Evolutionary conservation across 352 stramenopile genomes (phyloP).

Genomic region (Phytophthora pistaciae): DNA sequence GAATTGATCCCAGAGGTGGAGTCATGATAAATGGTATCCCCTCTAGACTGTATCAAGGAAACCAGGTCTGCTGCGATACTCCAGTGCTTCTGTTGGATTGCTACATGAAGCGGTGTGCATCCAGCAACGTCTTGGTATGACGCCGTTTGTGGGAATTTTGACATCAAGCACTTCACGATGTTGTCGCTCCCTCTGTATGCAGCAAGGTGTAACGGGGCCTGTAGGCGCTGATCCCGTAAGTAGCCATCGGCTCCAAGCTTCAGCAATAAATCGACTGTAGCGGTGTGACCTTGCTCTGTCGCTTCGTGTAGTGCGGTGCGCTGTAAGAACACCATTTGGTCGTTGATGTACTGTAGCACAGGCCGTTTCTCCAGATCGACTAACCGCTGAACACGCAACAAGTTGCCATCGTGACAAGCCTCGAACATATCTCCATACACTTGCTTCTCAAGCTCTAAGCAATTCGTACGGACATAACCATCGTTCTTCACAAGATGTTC

Average conservation of each 20-base stretch:
- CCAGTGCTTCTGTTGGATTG: slow-evolving; percentile 50
- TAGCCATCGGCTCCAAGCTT: slow-evolving; percentile 68
- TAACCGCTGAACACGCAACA: slow-evolving; percentile 60
- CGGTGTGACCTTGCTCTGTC: slow-evolving; percentile 63
- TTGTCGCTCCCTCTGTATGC: slow-evolving; percentile 52
- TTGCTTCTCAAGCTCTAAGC: slow-evolving; percentile 56
- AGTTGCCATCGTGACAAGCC: slow-evolving; percentile 61
- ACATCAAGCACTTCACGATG: slow-evolving; percentile 59
- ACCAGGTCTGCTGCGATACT: slow-evolving; percentile 42
- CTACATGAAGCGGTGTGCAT: slow-evolving; percentile 61
- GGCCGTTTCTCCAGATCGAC: slow-evolving; percentile 69
- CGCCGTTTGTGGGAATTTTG: slow-evolving; percentile 51
- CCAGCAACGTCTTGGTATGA: slow-evolving; percentile 46
- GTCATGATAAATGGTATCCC: slow-evolving; percentile 8
- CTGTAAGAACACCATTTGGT: slow-evolving; percentile 45
- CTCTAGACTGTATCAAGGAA: slow-evolving; percentile 22
- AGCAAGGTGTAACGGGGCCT: slow-evolving; percentile 59
- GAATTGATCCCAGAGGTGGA: background rate
- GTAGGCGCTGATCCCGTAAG: slow-evolving; percentile 52
- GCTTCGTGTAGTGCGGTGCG: slow-evolving; percentile 69
- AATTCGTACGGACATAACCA: slow-evolving; percentile 43
- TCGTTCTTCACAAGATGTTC: slow-evolving; percentile 40
- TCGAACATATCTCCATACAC: slow-evolving; percentile 67
- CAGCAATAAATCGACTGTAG: slow-evolving; percentile 63
- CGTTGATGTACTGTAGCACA: slow-evolving; percentile 59